Evolutionary conservation across 2,329 filamentous ascomycete genomes (phyloP), one percentile per base, ranked within the genome.

Genomic region (Aquanectria penicillioides): DNA sequence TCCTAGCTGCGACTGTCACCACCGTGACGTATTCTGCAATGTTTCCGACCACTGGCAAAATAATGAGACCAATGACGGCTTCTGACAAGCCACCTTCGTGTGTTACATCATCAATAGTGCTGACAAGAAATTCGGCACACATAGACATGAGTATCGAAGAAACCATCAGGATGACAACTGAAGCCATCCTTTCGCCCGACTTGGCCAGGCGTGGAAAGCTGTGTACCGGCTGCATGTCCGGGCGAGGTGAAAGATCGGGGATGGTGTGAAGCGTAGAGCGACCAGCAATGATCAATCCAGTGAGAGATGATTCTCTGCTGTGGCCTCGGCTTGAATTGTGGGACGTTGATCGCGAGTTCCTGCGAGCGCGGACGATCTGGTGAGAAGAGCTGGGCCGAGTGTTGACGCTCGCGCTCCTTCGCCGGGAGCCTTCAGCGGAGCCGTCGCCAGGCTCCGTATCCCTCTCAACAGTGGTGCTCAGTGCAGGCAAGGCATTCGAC

Each of bases 1-100:
- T 85, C 62, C 85, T 84, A 34, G 78, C 75, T 0, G 85, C 86
- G 0, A 88, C 85, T 0, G 82, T 83, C 2, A 88, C 83, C 1
- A 85, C 84, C 0, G 86, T 88, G n/a, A 85, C 81, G 59, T 88
- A 85, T 69, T 88, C 86, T 2, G 86, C 85, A 0, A 86, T 84
- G 56, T 89, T 89, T 29, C 86, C 86, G 1, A 87, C 83, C 33
- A 88, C 83, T 0, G 86, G 86, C 10, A 89, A 75, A 55, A 89
- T 80, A 37, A 89, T 86, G 11, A 89, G 76, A 31, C 86, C 86
- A 41, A 89, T 84, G 49, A 89, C 82, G 0, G 83, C 79, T 66
- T 87, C 82, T 10, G 83, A 84, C 3, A 89, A 71, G 3, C 79
- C 79, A 2, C 73, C 73, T 34, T 74, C 71, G n/a, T 72, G 72